phyloP scores from a whole-genome alignment of 2,329 filamentous ascomycete genomes.

The Sporothrix protearum region DNA sequence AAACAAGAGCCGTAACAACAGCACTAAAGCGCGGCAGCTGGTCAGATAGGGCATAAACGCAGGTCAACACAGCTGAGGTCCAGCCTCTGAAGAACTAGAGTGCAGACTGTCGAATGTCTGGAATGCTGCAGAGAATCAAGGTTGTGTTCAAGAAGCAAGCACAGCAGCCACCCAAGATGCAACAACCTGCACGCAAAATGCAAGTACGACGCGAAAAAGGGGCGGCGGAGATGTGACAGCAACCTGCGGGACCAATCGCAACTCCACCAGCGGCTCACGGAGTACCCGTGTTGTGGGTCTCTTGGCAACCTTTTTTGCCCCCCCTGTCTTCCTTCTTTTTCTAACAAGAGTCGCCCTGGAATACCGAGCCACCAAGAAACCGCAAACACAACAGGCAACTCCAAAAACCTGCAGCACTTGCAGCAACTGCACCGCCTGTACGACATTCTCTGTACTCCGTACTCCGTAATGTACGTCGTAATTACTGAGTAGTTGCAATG shows the following conservation, averaged over 20 bases:
- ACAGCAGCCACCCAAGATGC: background rate
- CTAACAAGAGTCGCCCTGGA: background rate
- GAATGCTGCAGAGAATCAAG: background rate
- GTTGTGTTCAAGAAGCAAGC: background rate
- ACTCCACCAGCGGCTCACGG: slow-evolving; percentile 14
- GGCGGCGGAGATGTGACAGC: slow-evolving; percentile 15
- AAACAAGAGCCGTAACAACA: background rate
- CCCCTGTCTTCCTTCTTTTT: background rate
- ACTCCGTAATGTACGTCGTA: no score
- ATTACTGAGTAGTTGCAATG: no score
- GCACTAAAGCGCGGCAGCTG: background rate
- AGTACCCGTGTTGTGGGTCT: slow-evolving; percentile 3
- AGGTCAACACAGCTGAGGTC: background rate
- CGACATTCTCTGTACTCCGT: no score
- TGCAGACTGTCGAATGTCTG: background rate
- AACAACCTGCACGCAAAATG: background rate
- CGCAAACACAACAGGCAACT: background rate
- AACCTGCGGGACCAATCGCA: slow-evolving; percentile 17
- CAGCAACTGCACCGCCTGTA: background rate
- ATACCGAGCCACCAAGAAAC: background rate
- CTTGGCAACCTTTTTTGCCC: background rate
- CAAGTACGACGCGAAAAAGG: background rate
- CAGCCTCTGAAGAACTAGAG: background rate
- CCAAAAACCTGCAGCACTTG: background rate
- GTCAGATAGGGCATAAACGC: background rate